Evolutionary conservation across 2,329 filamentous ascomycete species (phyloP), one percentile per base, ranked within the genome.

Genomic region (Juglanconis sp.): DNA sequence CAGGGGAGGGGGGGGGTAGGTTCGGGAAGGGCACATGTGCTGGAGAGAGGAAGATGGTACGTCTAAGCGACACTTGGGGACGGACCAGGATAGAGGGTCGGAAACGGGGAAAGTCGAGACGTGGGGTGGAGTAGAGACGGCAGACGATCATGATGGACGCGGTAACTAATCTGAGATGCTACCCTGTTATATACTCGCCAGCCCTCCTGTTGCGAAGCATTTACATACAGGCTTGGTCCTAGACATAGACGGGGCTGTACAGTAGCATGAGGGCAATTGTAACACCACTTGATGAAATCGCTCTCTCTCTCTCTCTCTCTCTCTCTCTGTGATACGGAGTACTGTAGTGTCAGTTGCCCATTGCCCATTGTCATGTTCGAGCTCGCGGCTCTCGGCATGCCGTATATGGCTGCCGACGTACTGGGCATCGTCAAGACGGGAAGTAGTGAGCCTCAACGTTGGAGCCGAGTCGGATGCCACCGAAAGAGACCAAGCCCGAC

Each of bases 171-270:
- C 8, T 31, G 49, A 49, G 35, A 31, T 52, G 36, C 52, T 49
- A 58, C 30, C 47, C 34, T 52, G 47, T 24, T 59, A 59, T 53
- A 59, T 59, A 60, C 46, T 44, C 44, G 40, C 53, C 48, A 34
- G 42, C 15, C 44, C 15, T 40, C n/a, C 36, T 35, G 30, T 52
- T 31, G 49, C 34, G 40, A 15, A 53, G 51, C 46, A 47, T 53
- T 24, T 24, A 24, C 24, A 3, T 38, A 36, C 54, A 40, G 11
- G 35, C n/a, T 15, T 42, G 49, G 40, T 30, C 36, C 48, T 53
- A 53, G 53, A 60, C 42, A 50, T 38, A 56, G 53, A 48, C 3
- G 44, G 30, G n/a, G 53, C 8, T 42, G 44, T 31, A 44, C 9
- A 44, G 47, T 34, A 56, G 17, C 38, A 46, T n/a, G 44, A 55